These are phyloP conservation scores for Amanita muscaria DNA, from an alignment of 768 basidiomycete genomes.

Conservation along the genomic window DNA sequence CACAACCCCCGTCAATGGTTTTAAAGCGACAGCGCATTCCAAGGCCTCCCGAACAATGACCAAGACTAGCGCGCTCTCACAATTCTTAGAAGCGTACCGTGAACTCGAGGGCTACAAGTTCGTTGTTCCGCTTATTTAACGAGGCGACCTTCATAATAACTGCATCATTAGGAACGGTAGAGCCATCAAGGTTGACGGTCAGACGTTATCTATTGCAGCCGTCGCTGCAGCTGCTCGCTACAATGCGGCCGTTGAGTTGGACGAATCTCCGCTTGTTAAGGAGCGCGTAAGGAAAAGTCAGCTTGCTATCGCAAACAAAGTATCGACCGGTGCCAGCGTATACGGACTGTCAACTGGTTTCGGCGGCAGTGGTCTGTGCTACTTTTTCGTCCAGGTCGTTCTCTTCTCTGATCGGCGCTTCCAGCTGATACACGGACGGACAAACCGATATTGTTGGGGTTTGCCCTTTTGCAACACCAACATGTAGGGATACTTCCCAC, in stretches of 20 bases:
- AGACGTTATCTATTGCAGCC: slow-evolving; percentile 55
- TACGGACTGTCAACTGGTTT: slow-evolving; percentile 81
- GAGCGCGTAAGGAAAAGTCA: slow-evolving; percentile 54
- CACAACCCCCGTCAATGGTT: slow-evolving; percentile 3
- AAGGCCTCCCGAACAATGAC: background rate
- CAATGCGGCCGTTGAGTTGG: slow-evolving; percentile 34
- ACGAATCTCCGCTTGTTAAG: slow-evolving; percentile 31
- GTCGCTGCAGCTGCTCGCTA: slow-evolving; percentile 61
- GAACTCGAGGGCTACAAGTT: slow-evolving; percentile 54
- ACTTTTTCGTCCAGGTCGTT: slow-evolving; percentile 8
- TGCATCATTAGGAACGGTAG: slow-evolving; percentile 36
- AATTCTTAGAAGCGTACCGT: slow-evolving; percentile 38
- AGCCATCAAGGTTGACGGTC: slow-evolving; percentile 54
- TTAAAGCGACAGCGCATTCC: background rate
- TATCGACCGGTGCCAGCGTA: slow-evolving; percentile 57
- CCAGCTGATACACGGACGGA: slow-evolving; percentile 74
- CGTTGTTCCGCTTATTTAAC: slow-evolving; percentile 28
- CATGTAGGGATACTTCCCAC: slow-evolving; percentile 60
- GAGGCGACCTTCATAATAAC: slow-evolving; percentile 35
- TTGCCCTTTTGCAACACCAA: slow-evolving; percentile 67
- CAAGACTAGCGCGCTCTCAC: slow-evolving; percentile 18
- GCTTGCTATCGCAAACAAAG: slow-evolving; percentile 59
- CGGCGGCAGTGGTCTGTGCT: slow-evolving; percentile 54
- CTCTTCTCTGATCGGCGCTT: slow-evolving; percentile 8
- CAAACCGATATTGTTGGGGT: slow-evolving; percentile 51